phyloP scores from a whole-genome alignment of 2,329 filamentous ascomycete genomes.

The Zasmidium angulare region DNA sequence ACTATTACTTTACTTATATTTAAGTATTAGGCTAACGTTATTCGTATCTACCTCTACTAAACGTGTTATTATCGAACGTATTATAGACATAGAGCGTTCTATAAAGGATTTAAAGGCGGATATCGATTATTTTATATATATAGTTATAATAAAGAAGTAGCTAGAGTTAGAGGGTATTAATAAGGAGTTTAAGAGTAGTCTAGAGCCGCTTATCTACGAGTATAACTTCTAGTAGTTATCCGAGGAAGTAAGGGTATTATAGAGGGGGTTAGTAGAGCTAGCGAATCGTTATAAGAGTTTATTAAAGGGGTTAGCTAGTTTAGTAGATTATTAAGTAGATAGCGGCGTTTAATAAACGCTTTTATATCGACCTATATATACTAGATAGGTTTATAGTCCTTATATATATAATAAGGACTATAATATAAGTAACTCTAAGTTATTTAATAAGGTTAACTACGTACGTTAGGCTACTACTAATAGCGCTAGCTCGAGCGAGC shows the following conservation, averaged over 20 bases:
- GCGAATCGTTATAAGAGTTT: background rate
- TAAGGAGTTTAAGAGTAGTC: background rate
- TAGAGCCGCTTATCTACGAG: background rate
- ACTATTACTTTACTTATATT: background rate
- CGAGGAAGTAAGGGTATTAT: background rate
- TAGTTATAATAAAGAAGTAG: background rate
- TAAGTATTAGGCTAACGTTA: background rate
- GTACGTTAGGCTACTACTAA: background rate
- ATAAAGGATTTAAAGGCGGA: slow-evolving; percentile 4
- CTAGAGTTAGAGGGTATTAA: background rate
- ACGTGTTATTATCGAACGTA: background rate
- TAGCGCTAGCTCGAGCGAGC: background rate
- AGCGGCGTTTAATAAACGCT: background rate
- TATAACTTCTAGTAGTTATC: background rate
- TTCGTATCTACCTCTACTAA: background rate
- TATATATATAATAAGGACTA: background rate
- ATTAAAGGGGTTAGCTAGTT: background rate
- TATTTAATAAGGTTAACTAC: background rate
- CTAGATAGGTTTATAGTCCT: background rate
- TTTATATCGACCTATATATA: background rate
- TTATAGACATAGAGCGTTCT: background rate
- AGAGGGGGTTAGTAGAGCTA: background rate
- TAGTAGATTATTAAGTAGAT: background rate
- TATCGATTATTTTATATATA: background rate
- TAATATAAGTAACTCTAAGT: background rate